These are phyloP conservation scores for Ogataea glucozyma DNA, from an alignment of 805 yeast species.

Conservation along the genomic window DNA sequence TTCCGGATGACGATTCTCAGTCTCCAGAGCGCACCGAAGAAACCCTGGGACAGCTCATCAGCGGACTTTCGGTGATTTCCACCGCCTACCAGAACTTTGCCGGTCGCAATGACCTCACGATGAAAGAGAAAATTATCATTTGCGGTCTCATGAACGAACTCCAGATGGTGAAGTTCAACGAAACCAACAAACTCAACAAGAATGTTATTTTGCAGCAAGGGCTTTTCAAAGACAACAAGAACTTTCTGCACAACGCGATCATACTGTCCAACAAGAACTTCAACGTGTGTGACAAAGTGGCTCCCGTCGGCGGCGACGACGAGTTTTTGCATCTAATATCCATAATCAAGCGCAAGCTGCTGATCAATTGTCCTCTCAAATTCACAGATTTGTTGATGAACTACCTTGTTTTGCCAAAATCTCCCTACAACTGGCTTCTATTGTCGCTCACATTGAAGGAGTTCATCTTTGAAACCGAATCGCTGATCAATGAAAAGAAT, in stretches of 20 bases:
- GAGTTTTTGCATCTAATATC: constrained; percentile 37
- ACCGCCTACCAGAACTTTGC: constrained; percentile 21
- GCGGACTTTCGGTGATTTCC: constrained; percentile 29
- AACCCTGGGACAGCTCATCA: constrained; percentile 27
- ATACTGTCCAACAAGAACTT: constrained; percentile 51
- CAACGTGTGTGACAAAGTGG: constrained; percentile 27
- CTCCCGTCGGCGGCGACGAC: constrained; percentile 25
- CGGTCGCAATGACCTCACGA: constrained; percentile 20
- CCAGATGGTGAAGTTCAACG: constrained; percentile 33
- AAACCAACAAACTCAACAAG: constrained; percentile 28
- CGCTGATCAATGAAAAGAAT: constrained; percentile 24
- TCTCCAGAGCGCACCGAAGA: not conserved
- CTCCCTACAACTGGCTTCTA: constrained; percentile 45
- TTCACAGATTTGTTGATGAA: constrained; percentile 49
- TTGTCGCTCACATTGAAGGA: constrained; percentile 50
- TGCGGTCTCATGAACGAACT: constrained; percentile 37
- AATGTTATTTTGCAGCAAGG: constrained; percentile 28
- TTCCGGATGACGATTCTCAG: constrained; percentile 28
- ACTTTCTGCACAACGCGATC: constrained; percentile 52
- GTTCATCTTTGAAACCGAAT: constrained; percentile 34
- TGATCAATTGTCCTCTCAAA: constrained; percentile 52
- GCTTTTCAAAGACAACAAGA: constrained; percentile 37
- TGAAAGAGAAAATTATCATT: constrained; percentile 30
- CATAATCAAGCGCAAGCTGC: constrained; percentile 47
- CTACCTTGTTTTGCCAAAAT: constrained; percentile 45